phyloP scores from a whole-genome alignment of 1,139 yeast species.

The Hyphopichia pseudoburtonii region DNA sequence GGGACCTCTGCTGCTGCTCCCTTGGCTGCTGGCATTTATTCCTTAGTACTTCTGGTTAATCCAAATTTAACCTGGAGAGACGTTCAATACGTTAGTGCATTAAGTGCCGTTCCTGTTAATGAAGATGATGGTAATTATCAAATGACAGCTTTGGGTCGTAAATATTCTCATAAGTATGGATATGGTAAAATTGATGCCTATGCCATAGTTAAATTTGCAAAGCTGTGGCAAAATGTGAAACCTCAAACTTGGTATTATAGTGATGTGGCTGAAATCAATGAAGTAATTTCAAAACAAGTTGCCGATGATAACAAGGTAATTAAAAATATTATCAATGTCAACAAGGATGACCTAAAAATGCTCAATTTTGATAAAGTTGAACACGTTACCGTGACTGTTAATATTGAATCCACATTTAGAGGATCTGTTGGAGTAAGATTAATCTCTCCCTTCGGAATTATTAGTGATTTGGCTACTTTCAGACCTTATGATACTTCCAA shows the following conservation, averaged over 20 bases:
- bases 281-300: constrained; percentile 19
- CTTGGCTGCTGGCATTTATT: constrained; percentile 89
- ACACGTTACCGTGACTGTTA: constrained; percentile 81
- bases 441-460: constrained; percentile 72
- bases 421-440: constrained; percentile 71
- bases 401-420: constrained; percentile 62
- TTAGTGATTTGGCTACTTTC: constrained; percentile 72
- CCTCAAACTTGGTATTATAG: constrained; percentile 86
- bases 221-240: constrained; percentile 77
- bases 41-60: constrained; percentile 77
- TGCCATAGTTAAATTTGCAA: constrained; percentile 69
- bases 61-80: constrained; percentile 96
- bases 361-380: constrained; percentile 74
- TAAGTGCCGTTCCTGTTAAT: constrained; percentile 70
- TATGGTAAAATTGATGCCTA: constrained; percentile 92
- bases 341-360: constrained; percentile 46
- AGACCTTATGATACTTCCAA: constrained; percentile 58
- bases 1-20: constrained; percentile 99
- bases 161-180: constrained; percentile 85
- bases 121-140: constrained; percentile 73
- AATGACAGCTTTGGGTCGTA: constrained; percentile 54
- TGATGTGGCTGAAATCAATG: constrained; percentile 36
- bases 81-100: constrained; percentile 77
- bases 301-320: constrained; percentile 25
- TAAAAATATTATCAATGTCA: constrained; percentile 46